A percentile compares a stretch with the other conserved stretches of the same genome.
Evolutionary conservation across 148 eudicot genomes (phyloP).

Genomic region (Spergularia bocconei): DNA sequence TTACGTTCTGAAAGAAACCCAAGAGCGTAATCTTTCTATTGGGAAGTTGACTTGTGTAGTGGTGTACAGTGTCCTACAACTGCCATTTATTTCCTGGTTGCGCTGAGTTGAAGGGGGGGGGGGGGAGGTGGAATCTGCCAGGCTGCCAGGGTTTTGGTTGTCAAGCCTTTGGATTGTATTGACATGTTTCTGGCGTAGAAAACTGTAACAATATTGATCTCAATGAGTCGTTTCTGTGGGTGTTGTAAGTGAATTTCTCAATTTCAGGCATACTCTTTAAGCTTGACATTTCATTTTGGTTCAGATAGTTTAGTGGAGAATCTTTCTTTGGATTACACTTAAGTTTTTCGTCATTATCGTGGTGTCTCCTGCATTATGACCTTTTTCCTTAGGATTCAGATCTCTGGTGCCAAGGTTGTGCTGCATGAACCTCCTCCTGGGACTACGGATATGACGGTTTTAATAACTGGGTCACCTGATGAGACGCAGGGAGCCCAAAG

Average conservation of each 20-base stretch:
- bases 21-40: neutral
- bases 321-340: no score
- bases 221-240: no score
- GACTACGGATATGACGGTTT: slow-evolving; percentile 39
- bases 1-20: no score
- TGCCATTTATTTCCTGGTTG: neutral
- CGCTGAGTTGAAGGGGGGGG: neutral
- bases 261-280: no score
- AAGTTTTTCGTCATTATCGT: neutral
- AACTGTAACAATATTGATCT: no score
- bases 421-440: slow-evolving; percentile 60
- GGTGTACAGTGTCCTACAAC: neutral
- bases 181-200: no score
- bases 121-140: neutral
- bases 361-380: slow-evolving; percentile 5
- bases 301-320: no score
- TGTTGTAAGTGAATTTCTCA: no score
- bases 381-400: slow-evolving; percentile 38
- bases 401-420: slow-evolving; percentile 78
- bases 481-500: slow-evolving; percentile 89
- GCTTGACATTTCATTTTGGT: no score
- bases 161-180: no score
- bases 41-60: neutral
- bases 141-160: no score
- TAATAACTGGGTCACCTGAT: slow-evolving; percentile 76